Evolutionary conservation across 768 basidiomycete species (phyloP), one percentile per base, ranked within the genome.

Genomic region (Leccinum sublutescens): DNA sequence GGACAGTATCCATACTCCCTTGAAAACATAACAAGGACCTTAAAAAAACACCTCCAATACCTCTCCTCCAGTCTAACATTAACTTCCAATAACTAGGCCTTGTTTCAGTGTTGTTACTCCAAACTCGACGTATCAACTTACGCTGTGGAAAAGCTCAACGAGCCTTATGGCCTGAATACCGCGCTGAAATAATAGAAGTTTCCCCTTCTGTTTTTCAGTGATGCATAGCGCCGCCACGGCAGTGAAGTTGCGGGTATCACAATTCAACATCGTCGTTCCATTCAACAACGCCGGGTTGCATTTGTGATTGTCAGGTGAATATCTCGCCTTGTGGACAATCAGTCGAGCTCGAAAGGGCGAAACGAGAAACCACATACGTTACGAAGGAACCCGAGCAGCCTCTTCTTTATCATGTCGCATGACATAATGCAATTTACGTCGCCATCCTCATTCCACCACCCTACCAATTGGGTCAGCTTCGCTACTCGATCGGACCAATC

Each of bases 201-300:
- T 25, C 6, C 49, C 2, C 36, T 51, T 60, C 31, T 25, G 52
- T 19, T 52, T 0, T 15, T 61, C 63, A 4, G 66, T 62, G n/a
- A 64, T 45, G 9, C 57, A 62, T 33, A 62, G 9, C 19, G 55
- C 63, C 1, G 55, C 60, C 49, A 66, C 52, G 5, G 67, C 62
- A 11, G 55, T 62, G 40, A 72, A 38, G 47, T 71, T 56, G 21
- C 54, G 60, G 43, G 67, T 59, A 43, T 72, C 73, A 17, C 57
- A 14, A 4, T 55, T 49, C 4, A 68, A 19, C 23, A 73, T n/a
- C 36, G 14, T 52, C 2, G 50, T 52, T 17, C 57, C 64, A 21
- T 65, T 50, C 33, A 74, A 25, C 25, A 74, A 55, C 23, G 53
- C 43, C 23, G 50, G 43, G 54, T 74, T 74, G 54, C 71, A 72